Percentiles rank a stretch among this genome's conserved stretches.
Evolutionary conservation across 179 eudicot species (phyloP).

Genomic region (Patellifolia procumbens): DNA sequence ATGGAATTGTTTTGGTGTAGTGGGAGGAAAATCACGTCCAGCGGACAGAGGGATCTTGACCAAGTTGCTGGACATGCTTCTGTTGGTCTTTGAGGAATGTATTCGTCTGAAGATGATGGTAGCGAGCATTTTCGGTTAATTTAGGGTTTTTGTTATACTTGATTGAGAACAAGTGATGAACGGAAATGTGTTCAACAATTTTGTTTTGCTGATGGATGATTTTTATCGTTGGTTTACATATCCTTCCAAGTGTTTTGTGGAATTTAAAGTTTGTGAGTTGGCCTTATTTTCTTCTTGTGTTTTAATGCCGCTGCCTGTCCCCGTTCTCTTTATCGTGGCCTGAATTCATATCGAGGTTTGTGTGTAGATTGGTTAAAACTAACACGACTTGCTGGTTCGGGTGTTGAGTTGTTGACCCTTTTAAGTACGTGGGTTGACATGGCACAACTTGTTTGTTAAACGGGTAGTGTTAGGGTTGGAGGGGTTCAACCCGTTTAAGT

Average conservation of each 20-base stretch:
- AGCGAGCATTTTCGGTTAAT: neutral
- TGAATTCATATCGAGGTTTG: no score
- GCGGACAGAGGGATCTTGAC: conserved; percentile 74
- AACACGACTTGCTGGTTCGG: no score
- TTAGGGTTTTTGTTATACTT: conserved; percentile 3
- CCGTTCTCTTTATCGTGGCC: no score
- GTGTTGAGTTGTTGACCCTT: no score
- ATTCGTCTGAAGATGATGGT: neutral
- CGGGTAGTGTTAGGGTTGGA: no score
- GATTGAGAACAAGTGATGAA: neutral
- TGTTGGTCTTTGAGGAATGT: conserved; percentile 30
- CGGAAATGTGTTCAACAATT: conserved; percentile 1
- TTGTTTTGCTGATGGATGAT: neutral
- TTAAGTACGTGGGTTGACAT: no score
- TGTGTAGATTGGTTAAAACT: no score
- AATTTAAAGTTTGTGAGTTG: neutral
- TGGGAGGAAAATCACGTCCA: conserved; percentile 69
- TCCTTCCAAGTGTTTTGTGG: no score
- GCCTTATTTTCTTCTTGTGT: neutral
- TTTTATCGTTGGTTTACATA: neutral
- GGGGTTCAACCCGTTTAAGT: no score
- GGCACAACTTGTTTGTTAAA: no score
- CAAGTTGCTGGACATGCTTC: conserved; percentile 73
- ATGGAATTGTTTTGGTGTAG: conserved; percentile 24
- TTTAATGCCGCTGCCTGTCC: no score